Conservation (phyloP, 2,329 filamentous ascomycete genomes). For the Colletotrichum sp. region DNA sequence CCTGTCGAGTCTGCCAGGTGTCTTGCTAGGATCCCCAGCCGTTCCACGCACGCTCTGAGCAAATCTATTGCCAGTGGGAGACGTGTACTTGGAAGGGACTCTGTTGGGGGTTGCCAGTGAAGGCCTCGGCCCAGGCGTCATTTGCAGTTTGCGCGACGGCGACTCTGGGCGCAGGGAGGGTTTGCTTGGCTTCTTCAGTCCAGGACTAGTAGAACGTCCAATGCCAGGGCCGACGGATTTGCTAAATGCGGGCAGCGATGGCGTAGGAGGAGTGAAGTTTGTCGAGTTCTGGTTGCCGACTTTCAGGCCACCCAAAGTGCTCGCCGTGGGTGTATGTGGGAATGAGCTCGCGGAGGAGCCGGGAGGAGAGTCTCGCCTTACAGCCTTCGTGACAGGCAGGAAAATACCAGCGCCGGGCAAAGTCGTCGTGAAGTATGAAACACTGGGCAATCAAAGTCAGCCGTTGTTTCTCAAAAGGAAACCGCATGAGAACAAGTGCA, state of each 20-base stretch:
- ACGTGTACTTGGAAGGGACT: slow-evolving; percentile 64
- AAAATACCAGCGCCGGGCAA: slow-evolving; percentile 90
- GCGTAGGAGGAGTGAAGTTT: slow-evolving; percentile 68
- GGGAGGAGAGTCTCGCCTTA: slow-evolving; percentile 66
- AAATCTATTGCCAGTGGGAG: slow-evolving; percentile 66
- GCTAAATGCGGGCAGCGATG: slow-evolving; percentile 79
- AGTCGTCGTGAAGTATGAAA: slow-evolving; percentile 82
- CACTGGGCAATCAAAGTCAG: slow-evolving; percentile 42
- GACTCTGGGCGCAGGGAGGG: slow-evolving; percentile 90
- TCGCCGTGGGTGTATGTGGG: slow-evolving; percentile 74
- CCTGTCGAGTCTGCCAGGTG: slow-evolving; percentile 47
- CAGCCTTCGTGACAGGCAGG: slow-evolving; percentile 82
- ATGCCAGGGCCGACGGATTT: slow-evolving; percentile 76
- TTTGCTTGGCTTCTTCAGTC: slow-evolving; percentile 69
- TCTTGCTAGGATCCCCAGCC: slow-evolving; percentile 67
- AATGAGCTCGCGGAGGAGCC: slow-evolving; percentile 55
- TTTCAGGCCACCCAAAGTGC: slow-evolving; percentile 59
- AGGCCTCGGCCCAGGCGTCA: slow-evolving; percentile 64
- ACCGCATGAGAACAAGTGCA: slow-evolving; percentile 11
- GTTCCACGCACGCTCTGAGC: slow-evolving; percentile 68
- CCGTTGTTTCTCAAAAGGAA: not conserved
- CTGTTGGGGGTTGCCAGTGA: slow-evolving; percentile 60
- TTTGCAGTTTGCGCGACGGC: slow-evolving; percentile 73
- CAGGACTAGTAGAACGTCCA: slow-evolving; percentile 70
- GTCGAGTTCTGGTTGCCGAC: slow-evolving; percentile 61